Evolutionary conservation across 2,329 filamentous ascomycete genomes (phyloP), one percentile per base, ranked within the genome.

Genomic region (Madurella mycetomatis): DNA sequence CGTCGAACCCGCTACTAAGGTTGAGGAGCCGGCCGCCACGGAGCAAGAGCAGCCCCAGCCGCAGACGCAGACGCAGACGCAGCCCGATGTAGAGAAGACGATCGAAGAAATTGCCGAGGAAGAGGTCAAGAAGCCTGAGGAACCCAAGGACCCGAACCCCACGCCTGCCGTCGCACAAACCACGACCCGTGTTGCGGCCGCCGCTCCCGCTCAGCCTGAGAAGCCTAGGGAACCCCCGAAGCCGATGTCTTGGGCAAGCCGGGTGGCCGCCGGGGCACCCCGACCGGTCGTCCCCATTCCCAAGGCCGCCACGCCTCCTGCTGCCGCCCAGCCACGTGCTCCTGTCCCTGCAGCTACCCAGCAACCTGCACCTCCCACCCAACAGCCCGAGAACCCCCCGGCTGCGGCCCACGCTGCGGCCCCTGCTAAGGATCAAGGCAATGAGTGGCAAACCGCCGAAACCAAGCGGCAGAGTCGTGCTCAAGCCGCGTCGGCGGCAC

Each of bases 371-470:
- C 60, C 76, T 37, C 60, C 74, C 43, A 70, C 79, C 49, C 56
- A 74, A n/a, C 55, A 70, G 17, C 56, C 69, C 32, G 67, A 70
- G 52, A 62, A 72, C 30, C 61, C 73, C 45, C 64, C 75, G 15
- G 51, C 60, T 1, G 43, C 57, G 8, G 41, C 58, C 34, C 13
- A 4, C 4, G 34, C 34, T 11, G 34, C 34, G 4, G 34, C 34
- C 34, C 34, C 34, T 13, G 54, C 61, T 60, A 84, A 79, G 78
- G 82, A 87, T 58, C 68, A 75, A 41, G 76, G 76, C 56, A 74
- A 79, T 56, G 90, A 89, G 67, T 99, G 94, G 94, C 92, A 96
- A 72, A 92, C 88, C 47, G 92, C 84, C 53, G 88, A 95, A 72
- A 87, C 87, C 64, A 94, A 94, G 79, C 86, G 90, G 68, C 89